Percentiles rank a stretch among this genome's conserved stretches.
Evolutionary conservation across 768 basidiomycete species (phyloP).

Genomic region (Kwoniella sp.): DNA sequence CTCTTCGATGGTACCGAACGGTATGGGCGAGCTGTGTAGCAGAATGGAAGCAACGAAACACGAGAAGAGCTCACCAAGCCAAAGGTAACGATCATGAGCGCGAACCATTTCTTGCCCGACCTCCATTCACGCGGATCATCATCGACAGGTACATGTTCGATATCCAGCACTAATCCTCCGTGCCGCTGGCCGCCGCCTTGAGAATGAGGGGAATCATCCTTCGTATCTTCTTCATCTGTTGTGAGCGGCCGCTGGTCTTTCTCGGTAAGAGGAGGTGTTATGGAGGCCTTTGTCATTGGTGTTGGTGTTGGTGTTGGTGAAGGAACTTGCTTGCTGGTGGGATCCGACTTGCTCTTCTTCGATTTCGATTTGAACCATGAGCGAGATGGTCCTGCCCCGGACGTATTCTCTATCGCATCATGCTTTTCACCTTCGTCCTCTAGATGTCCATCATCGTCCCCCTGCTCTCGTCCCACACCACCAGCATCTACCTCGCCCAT

Average conservation of each 20-base stretch:
- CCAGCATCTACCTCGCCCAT: background rate
- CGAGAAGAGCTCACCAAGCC: conserved; percentile 42
- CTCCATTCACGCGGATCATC: conserved; percentile 57
- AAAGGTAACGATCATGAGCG: conserved; percentile 38
- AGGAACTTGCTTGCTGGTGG: too few species aligned
- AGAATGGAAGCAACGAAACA: too few species aligned
- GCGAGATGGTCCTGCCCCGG: too few species aligned
- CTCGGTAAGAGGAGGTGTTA: too few species aligned
- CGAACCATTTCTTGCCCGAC: conserved; percentile 50
- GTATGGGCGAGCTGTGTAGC: too few species aligned
- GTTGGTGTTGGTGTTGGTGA: background rate
- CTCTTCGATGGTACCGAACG: too few species aligned
- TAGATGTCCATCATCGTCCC: conserved; percentile 2
- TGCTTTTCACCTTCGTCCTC: too few species aligned
- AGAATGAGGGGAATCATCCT: too few species aligned
- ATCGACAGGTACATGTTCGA: conserved; percentile 57
- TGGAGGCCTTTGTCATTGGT: background rate
- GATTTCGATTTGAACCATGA: background rate
- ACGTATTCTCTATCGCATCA: too few species aligned
- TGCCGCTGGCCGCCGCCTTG: too few species aligned
- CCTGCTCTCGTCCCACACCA: background rate
- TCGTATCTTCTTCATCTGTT: background rate
- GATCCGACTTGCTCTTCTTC: background rate
- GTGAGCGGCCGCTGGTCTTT: background rate
- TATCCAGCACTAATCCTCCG: conserved; percentile 39